Evolutionary conservation across 2,329 filamentous ascomycete species (phyloP), one percentile per base, ranked within the genome.

Genomic region (Colletotrichum destructivum): DNA sequence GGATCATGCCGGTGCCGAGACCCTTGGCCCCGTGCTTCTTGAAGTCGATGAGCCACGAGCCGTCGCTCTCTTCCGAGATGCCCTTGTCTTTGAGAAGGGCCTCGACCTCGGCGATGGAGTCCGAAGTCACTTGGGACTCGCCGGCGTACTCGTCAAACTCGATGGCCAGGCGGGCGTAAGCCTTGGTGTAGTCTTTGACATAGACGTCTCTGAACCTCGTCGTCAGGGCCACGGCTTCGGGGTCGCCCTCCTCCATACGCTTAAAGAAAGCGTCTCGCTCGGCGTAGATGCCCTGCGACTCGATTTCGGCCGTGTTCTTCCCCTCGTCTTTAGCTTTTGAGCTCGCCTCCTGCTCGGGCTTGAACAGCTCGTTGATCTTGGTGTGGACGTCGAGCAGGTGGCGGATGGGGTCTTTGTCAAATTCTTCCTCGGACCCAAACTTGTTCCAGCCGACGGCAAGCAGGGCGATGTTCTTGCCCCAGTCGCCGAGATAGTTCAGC

Each of bases 401-500:
- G 68, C 89, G 89, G 74, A 94, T 91, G 1, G 93, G 91, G 76
- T 94, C 91, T 61, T 85, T 84, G 56, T 86, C 80, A 13, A 94
- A 83, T 70, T 88, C 86, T 63, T 91, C 88, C 76, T 94, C 91
- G 56, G 85, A 88, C 2, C 92, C 93, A 75, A 90, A 94, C 73
- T 87, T 88, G 74, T 91, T 83, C 81, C 90, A 95, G 0, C 91
- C 93, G 42, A 93, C 85, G 8, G 91, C 91, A 52, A 94, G 82
- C 11, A 94, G 86, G 71, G 87, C 87, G 59, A 88, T 93, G 77
- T 93, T 91, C 81, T 92, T 93, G 31, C 93, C 93, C 93, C 93
- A 95, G 79, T 95, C 93, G 46, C 93, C 93, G 0, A 94, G 86
- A 77, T 94, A 95, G 82, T 94, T 94, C 84, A 94, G 88, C 31